Percentiles rank a stretch among this genome's conserved stretches.
These are phyloP conservation scores for Gleditsia sinensis DNA, from an alignment of 306 rosid species.

Conservation along the genomic window DNA sequence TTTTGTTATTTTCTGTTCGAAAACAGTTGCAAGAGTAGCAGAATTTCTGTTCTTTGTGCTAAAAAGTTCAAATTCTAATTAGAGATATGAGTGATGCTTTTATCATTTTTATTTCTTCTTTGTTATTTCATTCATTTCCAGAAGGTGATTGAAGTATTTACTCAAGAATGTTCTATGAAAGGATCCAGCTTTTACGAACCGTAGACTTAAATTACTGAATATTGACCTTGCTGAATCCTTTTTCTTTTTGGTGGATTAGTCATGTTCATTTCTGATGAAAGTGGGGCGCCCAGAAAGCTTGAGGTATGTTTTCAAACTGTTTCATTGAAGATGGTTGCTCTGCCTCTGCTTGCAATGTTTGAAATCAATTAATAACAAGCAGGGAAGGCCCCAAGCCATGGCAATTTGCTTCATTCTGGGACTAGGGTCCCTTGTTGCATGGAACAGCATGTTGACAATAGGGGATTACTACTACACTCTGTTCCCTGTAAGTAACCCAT, in stretches of 20 bases:
- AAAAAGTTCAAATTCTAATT: not conserved
- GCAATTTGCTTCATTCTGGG: constrained; percentile 80
- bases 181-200: not conserved
- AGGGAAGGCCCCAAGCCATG: constrained; percentile 64
- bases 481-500: constrained; percentile 61
- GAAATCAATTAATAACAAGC: constrained; percentile 6
- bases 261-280: constrained; percentile 1
- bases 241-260: not conserved
- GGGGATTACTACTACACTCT: constrained; percentile 75
- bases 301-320: not conserved
- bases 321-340: not conserved
- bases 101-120: not conserved
- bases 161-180: not conserved
- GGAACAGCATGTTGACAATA: constrained; percentile 80
- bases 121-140: not conserved
- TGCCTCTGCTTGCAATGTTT: not conserved
- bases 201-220: not conserved
- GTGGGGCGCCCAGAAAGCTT: not conserved
- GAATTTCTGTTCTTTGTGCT: not conserved
- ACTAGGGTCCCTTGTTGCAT: constrained; percentile 73
- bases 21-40: not conserved
- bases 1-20: not conserved
- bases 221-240: not conserved
- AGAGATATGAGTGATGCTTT: not conserved
- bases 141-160: not conserved